These are phyloP conservation scores for Globisporangium solare DNA, from an alignment of 352 stramenopile genomes.

Conservation along the genomic window DNA sequence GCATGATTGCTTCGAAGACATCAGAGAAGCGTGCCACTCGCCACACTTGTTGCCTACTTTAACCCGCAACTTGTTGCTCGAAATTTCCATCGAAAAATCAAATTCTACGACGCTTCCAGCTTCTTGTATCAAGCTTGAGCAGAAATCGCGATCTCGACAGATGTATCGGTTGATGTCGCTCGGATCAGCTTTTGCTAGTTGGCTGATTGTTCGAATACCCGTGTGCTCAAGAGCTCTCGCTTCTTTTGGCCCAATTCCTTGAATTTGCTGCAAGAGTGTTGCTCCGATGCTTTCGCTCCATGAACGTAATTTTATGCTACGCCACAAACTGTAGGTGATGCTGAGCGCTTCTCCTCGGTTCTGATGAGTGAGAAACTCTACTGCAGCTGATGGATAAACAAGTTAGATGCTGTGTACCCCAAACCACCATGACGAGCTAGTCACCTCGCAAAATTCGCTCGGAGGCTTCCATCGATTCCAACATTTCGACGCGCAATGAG, in stretches of 20 bases:
- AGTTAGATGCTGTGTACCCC: background rate
- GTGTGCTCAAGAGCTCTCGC: slow-evolving; percentile 23
- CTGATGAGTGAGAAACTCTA: slow-evolving; percentile 16
- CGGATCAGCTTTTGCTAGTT: slow-evolving; percentile 19
- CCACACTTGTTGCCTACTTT: background rate
- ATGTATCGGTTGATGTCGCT: slow-evolving; percentile 16
- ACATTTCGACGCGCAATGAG: slow-evolving; percentile 17
- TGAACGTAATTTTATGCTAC: slow-evolving; percentile 20
- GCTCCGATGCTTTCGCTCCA: slow-evolving; percentile 22
- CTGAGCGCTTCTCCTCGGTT: slow-evolving; percentile 14
- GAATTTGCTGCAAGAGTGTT: slow-evolving; percentile 18
- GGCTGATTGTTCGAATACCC: slow-evolving; percentile 21
- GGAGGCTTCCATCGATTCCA: slow-evolving; percentile 11
- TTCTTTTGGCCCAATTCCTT: slow-evolving; percentile 12
- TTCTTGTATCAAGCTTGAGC: slow-evolving; percentile 13
- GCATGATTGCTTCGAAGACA: slow-evolving; percentile 6
- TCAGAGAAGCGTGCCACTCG: too few relatives aligned
- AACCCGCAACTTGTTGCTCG: slow-evolving; percentile 1
- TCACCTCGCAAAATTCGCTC: slow-evolving; percentile 27
- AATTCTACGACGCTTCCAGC: slow-evolving; percentile 19
- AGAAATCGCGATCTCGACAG: slow-evolving; percentile 13
- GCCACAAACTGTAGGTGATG: slow-evolving; percentile 16
- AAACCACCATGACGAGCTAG: background rate
- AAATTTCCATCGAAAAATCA: slow-evolving; percentile 2
- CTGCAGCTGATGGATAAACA: slow-evolving; percentile 7